A percentile compares a stretch with the other conserved stretches of the same genome.
phyloP scores from a whole-genome alignment of 2,329 filamentous ascomycete species.

The Aspergillus sp. region DNA sequence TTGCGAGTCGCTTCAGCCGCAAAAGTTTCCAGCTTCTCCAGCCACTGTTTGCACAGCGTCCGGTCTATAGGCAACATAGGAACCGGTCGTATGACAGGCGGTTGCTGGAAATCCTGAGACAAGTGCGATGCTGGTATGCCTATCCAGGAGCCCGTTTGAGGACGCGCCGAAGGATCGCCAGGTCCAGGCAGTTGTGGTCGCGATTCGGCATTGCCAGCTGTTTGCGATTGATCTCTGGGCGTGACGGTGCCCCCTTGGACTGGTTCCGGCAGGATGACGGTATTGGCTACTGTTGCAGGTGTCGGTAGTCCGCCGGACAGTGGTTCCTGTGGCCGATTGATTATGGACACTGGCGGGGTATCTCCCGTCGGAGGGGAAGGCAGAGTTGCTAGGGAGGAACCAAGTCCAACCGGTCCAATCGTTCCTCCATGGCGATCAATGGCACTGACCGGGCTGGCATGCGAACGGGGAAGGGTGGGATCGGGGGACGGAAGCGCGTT shows the following conservation, averaged over 20 bases:
- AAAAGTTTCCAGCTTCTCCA: slow-evolving; percentile 21
- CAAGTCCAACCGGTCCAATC: slow-evolving; percentile 1
- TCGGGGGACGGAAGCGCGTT: slow-evolving; percentile 33
- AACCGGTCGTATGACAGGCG: neutral
- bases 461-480: slow-evolving; percentile 28
- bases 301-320: neutral
- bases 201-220: neutral
- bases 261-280: neutral
- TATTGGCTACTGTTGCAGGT: neutral
- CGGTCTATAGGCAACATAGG: neutral
- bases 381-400: slow-evolving; percentile 45
- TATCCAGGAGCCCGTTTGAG: neutral
- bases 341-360: neutral
- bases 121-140: neutral
- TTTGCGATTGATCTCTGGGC: neutral
- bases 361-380: slow-evolving; percentile 55
- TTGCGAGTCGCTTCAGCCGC: slow-evolving; percentile 15
- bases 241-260: neutral
- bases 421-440: slow-evolving; percentile 18
- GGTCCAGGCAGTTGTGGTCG: neutral
- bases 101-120: neutral
- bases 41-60: neutral
- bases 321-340: neutral
- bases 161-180: neutral
- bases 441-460: slow-evolving; percentile 28